Conservation (phyloP, 2,329 filamentous ascomycete species). For the Aschersonia sp. region DNA sequence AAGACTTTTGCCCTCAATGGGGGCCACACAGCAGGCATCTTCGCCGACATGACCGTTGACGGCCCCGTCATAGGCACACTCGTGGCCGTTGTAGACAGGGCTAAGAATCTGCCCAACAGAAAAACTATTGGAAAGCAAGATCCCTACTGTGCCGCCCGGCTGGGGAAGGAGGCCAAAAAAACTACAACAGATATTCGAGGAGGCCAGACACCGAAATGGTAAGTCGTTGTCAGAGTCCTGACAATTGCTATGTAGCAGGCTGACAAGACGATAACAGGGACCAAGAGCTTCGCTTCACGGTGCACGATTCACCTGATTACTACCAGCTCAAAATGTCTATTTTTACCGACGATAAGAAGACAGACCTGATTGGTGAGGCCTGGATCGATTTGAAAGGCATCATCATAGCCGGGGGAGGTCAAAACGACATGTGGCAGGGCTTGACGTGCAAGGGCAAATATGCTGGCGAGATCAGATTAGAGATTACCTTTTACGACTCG, state of each 20-base stretch:
- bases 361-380: slow-evolving; percentile 87
- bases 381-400: slow-evolving; percentile 77
- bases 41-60: slow-evolving; percentile 84
- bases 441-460: slow-evolving; percentile 87
- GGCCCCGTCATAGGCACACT: slow-evolving; percentile 88
- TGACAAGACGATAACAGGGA: slow-evolving; percentile 47
- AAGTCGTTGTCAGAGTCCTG: slow-evolving; percentile 9
- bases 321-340: slow-evolving; percentile 89
- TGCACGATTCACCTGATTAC: slow-evolving; percentile 95
- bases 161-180: slow-evolving; percentile 96
- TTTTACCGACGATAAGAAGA: slow-evolving; percentile 98
- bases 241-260: background rate
- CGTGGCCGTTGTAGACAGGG: slow-evolving; percentile 81
- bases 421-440: slow-evolving; percentile 84
- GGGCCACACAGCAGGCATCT: slow-evolving; percentile 82
- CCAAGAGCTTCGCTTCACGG: slow-evolving; percentile 87
- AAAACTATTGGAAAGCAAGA: slow-evolving; percentile 98
- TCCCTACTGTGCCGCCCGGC: slow-evolving; percentile 83
- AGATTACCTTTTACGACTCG: slow-evolving; percentile 91
- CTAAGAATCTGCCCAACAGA: slow-evolving; percentile 91
- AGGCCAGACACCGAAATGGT: slow-evolving; percentile 94
- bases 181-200: slow-evolving; percentile 87
- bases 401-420: slow-evolving; percentile 75
- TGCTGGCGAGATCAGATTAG: slow-evolving; percentile 84
- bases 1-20: slow-evolving; percentile 43